phyloP scores from a whole-genome alignment of 2,329 filamentous ascomycete species.

The Scedosporium dehoogii region DNA sequence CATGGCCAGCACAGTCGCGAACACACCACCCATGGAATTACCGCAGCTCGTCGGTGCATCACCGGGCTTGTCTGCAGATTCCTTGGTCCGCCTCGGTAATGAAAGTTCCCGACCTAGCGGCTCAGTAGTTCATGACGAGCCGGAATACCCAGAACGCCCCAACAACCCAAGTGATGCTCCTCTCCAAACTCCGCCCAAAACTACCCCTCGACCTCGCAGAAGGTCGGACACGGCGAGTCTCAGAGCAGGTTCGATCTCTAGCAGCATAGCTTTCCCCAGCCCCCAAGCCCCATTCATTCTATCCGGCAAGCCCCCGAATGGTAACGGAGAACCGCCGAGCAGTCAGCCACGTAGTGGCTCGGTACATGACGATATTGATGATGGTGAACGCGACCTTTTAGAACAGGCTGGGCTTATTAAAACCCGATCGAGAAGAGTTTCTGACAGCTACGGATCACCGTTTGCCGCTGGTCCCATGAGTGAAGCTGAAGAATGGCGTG shows the following conservation, averaged over 20 bases:
- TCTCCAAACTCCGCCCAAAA: neutral
- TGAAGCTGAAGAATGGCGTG: constrained; percentile 1
- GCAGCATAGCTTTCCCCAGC: neutral
- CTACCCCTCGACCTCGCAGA: neutral
- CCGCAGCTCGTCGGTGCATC: neutral
- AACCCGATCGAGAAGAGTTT: constrained; percentile 18
- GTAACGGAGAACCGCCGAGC: constrained; percentile 14
- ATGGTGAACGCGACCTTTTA: constrained; percentile 57
- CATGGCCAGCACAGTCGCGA: neutral
- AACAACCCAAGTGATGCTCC: neutral
- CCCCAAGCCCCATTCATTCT: neutral
- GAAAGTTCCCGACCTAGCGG: neutral
- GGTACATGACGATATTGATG: constrained; percentile 44
- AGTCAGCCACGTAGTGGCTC: neutral
- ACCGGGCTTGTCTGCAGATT: neutral
- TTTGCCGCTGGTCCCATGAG: too few relatives aligned
- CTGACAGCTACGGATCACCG: constrained; percentile 11
- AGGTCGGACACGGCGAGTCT: constrained; percentile 3
- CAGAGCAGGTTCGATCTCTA: neutral
- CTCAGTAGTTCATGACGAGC: neutral
- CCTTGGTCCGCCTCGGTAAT: neutral
- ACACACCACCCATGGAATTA: neutral
- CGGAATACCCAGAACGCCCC: neutral
- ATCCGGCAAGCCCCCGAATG: neutral
- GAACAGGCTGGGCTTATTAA: constrained; percentile 58